Base-by-base conservation (phyloP, 768 basidiomycete species). In the Mycena floridula region DNA sequence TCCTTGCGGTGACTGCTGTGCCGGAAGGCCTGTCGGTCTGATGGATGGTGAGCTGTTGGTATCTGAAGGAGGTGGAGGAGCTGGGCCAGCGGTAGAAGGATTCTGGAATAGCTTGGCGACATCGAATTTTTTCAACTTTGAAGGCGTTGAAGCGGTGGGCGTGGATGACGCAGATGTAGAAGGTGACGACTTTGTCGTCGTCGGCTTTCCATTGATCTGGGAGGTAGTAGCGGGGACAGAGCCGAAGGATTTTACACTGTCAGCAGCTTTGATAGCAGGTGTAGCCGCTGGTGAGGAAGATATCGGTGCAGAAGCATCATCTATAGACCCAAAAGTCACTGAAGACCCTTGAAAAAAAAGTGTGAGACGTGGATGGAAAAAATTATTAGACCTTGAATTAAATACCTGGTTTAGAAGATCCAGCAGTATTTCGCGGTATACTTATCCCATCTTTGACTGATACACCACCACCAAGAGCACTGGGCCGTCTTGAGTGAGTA, bases 251-350 rank as follows among this genome's bases (percentile, higher is more conserved):
- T 83, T 89, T 54, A 91, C 83, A 55, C 66, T 75, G 56, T 83
- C 83, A 38, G 38, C 7, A 50, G 79, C 70, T 69, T 81, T 85
- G 58, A 80, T 69, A 51, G 69, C 68, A 32, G 81, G 74, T 26
- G 78, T 74, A 41, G 78, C 68, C 44, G 88, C 85, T 26, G 90
- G 89, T 7, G 89, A 89, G 37, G 89, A 85, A 26, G 89, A 87
- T 55, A 91, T 82, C 49, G 83, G 75, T 43, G 88, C 81, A 47
- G 73, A 65, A 52, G 73, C 76, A 64, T 89, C 86, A 67, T 90
- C 85, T 74, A 93, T 88, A 38, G 90, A 90, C 55, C 92, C 92
- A 69, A 94, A 93, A 40, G 85, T 86, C 53, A 95, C 82, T 42
- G 77, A 68, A 46, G 81, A 79, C 55, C 75, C 80, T 86, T 50